A percentile compares a stretch with the other conserved stretches of the same genome.
Conservation (phyloP, 2,329 filamentous ascomycete species). For the Aspergillus transmontanensis region DNA sequence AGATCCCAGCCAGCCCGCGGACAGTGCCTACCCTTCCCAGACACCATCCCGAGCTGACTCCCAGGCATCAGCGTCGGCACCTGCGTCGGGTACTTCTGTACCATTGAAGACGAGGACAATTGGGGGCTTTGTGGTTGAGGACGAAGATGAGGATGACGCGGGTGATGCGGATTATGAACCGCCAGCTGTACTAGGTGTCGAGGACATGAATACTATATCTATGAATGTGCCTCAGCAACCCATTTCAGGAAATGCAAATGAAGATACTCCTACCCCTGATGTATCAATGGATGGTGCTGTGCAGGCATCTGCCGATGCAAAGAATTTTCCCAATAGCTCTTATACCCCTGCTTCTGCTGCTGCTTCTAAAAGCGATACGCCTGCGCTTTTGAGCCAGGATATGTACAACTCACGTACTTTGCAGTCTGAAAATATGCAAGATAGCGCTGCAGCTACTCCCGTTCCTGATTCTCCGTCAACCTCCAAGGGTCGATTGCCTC, state of each 20-base stretch:
- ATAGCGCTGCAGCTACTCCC: constrained; percentile 41
- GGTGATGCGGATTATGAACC: constrained; percentile 57
- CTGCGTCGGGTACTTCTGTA: constrained; percentile 34
- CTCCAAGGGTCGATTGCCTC: constrained; percentile 61
- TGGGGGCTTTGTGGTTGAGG: constrained; percentile 65
- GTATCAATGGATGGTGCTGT: constrained; percentile 62
- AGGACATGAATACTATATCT: constrained; percentile 52
- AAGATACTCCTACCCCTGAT: constrained; percentile 59
- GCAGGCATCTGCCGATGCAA: constrained; percentile 51
- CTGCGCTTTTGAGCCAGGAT: constrained; percentile 39
- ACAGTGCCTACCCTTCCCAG: constrained; percentile 33
- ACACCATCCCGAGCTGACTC: constrained; percentile 39
- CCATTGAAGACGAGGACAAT: constrained; percentile 54
- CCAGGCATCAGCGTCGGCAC: constrained; percentile 34
- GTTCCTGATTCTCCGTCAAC: constrained; percentile 48
- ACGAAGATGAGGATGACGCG: constrained; percentile 60
- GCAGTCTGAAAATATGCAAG: constrained; percentile 34
- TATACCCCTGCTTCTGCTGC: constrained; percentile 48
- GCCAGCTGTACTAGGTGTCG: constrained; percentile 51
- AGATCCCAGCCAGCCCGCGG: constrained; percentile 31
- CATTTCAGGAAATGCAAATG: constrained; percentile 59
- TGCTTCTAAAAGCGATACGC: constrained; percentile 47
- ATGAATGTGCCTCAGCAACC: constrained; percentile 55
- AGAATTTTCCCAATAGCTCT: constrained; percentile 55
- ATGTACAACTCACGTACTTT: constrained; percentile 39